Base-by-base conservation (phyloP, 2,329 filamentous ascomycete species). In the Colletotrichum sp. region DNA sequence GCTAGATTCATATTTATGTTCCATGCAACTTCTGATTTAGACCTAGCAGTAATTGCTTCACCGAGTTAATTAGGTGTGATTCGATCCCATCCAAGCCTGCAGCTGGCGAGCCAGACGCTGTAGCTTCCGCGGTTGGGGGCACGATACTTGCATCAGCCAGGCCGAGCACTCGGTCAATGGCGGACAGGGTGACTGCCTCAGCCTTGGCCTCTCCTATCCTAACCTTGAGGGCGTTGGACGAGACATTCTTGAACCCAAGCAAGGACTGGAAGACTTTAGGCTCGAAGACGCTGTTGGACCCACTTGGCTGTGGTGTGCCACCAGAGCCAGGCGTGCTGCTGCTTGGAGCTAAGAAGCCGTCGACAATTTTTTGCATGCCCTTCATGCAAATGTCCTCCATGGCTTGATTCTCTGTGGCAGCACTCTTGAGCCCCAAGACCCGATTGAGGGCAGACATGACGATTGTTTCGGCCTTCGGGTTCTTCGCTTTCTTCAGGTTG, bases 361-460 rank as follows among this genome's bases (percentile, higher is more conserved):
- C 83, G 25, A 88, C 83, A 55, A 90, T 84, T 52, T 85, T 83
- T 29, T 82, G 80, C 55, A 87, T 85, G 32, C 85, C 86, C 75
- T 85, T 86, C 66, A 87, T 87, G 61, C 86, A 87, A 49, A 89
- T 87, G 34, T 83, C 81, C 77, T 90, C 89, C 80, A 90, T 85
- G 74, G 85, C 84, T 49, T 88, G 86, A 69, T 87, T 86, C 57
- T 86, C 87, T 1, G 86, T 87, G 8, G 85, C 84, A 57, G 84
- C 83, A 29, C 84, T 84, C 76, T 89, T 86, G 63, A 91, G 84
- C 0, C 88, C 88, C 12, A 90, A 81, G 61, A 86, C 88, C 30
- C 88, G 88, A 77, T 90, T 90, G 77, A 90, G 83, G 15, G 89
- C 89, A 8, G 88, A 89, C 85, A 90, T 89, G 75, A 89, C 87